Evolutionary conservation across 305 asterid species (phyloP).

Genomic region (Striga hermonthica): DNA sequence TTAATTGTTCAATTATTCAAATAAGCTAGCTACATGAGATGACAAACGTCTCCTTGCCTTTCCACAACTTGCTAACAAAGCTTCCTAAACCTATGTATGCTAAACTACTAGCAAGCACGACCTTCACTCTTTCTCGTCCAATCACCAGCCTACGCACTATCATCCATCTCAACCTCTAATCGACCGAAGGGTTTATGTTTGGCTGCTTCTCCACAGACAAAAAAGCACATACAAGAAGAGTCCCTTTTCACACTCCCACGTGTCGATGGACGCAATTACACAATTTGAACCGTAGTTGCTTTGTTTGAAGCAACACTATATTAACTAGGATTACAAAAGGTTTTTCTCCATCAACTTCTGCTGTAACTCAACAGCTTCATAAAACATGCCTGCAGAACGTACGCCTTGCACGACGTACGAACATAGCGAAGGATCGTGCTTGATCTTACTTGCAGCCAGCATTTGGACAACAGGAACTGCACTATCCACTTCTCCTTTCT

Average conservation of each 20-base stretch:
- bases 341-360: constrained; percentile 50
- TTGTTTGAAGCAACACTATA: neutral
- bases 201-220: neutral
- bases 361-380: constrained; percentile 56
- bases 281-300: too few species aligned
- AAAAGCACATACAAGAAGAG: neutral
- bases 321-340: constrained; percentile 14
- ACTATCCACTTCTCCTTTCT: constrained; percentile 50
- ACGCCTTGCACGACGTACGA: constrained; percentile 51
- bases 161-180: neutral
- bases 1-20: neutral
- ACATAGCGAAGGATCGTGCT: constrained; percentile 36
- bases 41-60: neutral
- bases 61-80: neutral
- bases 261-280: too few species aligned
- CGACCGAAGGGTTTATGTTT: neutral
- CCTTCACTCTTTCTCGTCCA: neutral
- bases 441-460: constrained; percentile 47
- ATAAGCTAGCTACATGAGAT: neutral
- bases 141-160: neutral
- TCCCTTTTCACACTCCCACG: too few species aligned
- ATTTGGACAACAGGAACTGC: constrained; percentile 62
- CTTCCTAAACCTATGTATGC: neutral
- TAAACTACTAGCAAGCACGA: too few species aligned
- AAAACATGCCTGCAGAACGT: constrained; percentile 63